Base-by-base conservation (phyloP, 345 rosid species). In the Raphanus sativus region DNA sequence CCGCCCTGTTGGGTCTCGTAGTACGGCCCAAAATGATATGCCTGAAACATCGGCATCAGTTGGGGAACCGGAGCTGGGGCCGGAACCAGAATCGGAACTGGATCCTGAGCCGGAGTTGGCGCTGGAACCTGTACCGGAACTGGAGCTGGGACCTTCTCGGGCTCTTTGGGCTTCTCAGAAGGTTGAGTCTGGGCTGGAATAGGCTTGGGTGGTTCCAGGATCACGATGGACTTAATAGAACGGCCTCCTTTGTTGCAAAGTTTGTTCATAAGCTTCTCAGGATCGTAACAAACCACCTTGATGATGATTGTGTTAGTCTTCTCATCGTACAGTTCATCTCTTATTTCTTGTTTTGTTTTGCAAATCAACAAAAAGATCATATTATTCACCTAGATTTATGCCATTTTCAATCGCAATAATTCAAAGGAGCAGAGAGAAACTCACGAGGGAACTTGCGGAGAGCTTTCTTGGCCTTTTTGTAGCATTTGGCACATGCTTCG, bases 241-340 rank as follows among this genome's bases (percentile, higher is more conserved):
- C 84, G 83, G 8, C 84, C 88, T 12, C 85, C 97, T 76, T 84
- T 86, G 81, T 71, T 74, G 42, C 84, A 77, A 0, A 91, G 73
- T 74, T 87, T 87, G 77, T 84, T 75, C 80, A 80, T 84, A 17
- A 90, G 78, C 80, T 83, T 89, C 54, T 91, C 92, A 1, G 97
- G 98, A 69, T 80, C 74, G 76, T 91, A 88, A 67, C 96, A 91
- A 21, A 84, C 84, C 28, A 92, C 97, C 1, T 82, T 94, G 80
- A 94, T 82, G 32, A 62, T 75, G 83, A 90, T 87, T 4, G 79
- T 84, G 77, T 92, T 88, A 11, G 77, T 12, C 87, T 94, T 91
- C 84, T 86, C 93, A 65, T 94, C 88, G 52, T 75, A 91, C 1
- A 84, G 2, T 83, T 89, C 88, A 76, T 81, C 86, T 75, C 77